Percentiles rank a stretch among this genome's conserved stretches.
These are phyloP conservation scores for Petrea volubilis DNA, from an alignment of 257 asterid genomes.

Conservation along the genomic window DNA sequence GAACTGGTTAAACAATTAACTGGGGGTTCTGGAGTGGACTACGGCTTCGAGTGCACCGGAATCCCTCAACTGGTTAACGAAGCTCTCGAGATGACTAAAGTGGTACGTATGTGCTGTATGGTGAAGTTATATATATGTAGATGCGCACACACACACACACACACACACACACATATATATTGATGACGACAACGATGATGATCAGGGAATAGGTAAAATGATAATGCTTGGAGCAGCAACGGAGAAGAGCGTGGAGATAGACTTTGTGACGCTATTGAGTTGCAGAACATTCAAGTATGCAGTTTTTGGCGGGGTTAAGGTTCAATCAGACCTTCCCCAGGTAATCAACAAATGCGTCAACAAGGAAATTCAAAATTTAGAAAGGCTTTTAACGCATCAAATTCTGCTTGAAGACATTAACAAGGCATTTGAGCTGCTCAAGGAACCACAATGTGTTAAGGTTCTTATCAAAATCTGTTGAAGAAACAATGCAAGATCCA, in stretches of 20 bases:
- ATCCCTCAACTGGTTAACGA: constrained; percentile 38
- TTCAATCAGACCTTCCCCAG: constrained; percentile 46
- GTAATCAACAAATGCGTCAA: constrained; percentile 40
- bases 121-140: no score
- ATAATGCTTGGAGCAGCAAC: constrained; percentile 47
- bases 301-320: constrained; percentile 47
- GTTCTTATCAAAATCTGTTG: constrained; percentile 35
- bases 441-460: constrained; percentile 47
- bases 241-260: constrained; percentile 41
- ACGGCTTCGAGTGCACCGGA: constrained; percentile 57
- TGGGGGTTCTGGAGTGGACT: constrained; percentile 48
- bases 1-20: constrained; percentile 34
- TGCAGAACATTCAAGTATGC: constrained; percentile 47
- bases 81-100: constrained; percentile 46
- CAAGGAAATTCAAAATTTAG: constrained; percentile 38
- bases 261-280: constrained; percentile 35
- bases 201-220: constrained; percentile 44
- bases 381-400: constrained; percentile 39
- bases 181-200: background rate
- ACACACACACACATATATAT: background rate
- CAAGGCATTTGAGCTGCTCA: constrained; percentile 41
- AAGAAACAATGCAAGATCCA: background rate
- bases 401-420: constrained; percentile 39
- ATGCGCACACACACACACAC: no score
- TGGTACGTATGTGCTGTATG: constrained; percentile 15